Conservation (phyloP, 2,329 filamentous ascomycete species). For the Huntiella bhutanensis region DNA sequence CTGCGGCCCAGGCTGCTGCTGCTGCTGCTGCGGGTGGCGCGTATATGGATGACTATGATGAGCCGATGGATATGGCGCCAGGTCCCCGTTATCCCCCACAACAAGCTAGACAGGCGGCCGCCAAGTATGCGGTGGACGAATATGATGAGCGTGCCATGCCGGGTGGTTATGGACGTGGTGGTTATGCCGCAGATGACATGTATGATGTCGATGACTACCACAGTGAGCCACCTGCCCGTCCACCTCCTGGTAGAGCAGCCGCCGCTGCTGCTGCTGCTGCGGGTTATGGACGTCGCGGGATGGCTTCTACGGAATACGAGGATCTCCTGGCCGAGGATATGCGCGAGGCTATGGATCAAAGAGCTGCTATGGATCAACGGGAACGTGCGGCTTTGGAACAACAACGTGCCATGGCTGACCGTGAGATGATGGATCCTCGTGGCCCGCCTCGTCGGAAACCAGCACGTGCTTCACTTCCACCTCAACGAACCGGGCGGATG, state of each 20-base stretch:
- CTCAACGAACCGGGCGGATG: conserved; percentile 4
- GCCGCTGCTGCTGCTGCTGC: not conserved
- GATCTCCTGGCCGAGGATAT: not conserved
- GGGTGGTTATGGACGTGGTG: not conserved
- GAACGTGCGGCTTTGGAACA: not conserved
- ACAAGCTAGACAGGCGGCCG: conserved; percentile 4
- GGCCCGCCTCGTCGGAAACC: not conserved
- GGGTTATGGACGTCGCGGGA: not conserved
- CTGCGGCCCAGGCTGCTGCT: not conserved
- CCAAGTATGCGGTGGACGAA: conserved; percentile 7
- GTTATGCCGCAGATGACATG: conserved; percentile 1
- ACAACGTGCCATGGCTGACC: not conserved
- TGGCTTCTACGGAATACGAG: not conserved
- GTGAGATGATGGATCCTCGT: conserved; percentile 1
- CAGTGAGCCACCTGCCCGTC: conserved; percentile 4
- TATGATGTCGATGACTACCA: conserved; percentile 4
- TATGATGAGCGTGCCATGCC: not conserved
- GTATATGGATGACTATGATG: conserved; percentile 3
- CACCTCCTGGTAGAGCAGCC: not conserved
- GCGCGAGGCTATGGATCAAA: not conserved
- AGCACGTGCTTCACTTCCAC: not conserved
- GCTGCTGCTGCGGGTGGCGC: not conserved
- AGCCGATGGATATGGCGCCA: not conserved
- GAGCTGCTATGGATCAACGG: not conserved
- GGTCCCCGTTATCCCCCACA: conserved; percentile 6